phyloP scores from a whole-genome alignment of 1,139 yeast species.

The Magnusiomyces tetraspermus region DNA sequence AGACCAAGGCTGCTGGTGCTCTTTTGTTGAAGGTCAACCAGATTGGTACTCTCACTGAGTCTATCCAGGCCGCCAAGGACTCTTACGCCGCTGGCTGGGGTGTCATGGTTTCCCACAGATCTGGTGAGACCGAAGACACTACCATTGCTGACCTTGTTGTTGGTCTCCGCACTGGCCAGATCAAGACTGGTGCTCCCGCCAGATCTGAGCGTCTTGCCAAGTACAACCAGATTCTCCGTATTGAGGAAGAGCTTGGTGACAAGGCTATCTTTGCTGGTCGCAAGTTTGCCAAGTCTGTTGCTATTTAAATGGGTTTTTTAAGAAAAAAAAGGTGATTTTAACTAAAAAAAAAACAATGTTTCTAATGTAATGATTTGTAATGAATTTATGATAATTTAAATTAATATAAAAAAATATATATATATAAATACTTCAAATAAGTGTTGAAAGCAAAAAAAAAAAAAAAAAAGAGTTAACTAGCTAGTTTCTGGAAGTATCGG shows the following conservation, averaged over 20 bases:
- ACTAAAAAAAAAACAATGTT: too few species aligned
- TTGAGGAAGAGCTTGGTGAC: conserved; percentile 94
- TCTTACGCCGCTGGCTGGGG: conserved; percentile 93
- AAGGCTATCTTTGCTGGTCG: conserved; percentile 91
- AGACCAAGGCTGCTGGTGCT: conserved; percentile 87
- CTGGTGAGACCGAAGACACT: conserved; percentile 98
- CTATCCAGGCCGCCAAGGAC: conserved; percentile 86
- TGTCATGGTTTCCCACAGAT: conserved; percentile 95
- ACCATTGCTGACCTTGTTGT: conserved; percentile 94
- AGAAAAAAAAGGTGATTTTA: too few species aligned
- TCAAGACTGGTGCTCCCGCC: conserved; percentile 99
- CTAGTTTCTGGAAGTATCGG: too few species aligned
- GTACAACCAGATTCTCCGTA: conserved; percentile 84
- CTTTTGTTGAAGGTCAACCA: conserved; percentile 87
- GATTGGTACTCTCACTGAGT: conserved; percentile 84
- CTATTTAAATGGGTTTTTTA: conserved; percentile 16
- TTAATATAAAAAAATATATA: too few species aligned
- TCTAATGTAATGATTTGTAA: too few species aligned
- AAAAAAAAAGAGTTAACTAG: too few species aligned
- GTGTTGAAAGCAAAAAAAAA: too few species aligned
- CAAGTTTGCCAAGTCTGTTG: conserved; percentile 50
- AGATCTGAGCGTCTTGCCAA: conserved; percentile 99
- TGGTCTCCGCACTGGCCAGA: conserved; percentile 95
- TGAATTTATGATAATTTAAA: too few species aligned
- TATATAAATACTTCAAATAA: too few species aligned